These are phyloP conservation scores for Exophiala calicioides DNA, from an alignment of 2,329 filamentous ascomycete genomes.

Conservation along the genomic window DNA sequence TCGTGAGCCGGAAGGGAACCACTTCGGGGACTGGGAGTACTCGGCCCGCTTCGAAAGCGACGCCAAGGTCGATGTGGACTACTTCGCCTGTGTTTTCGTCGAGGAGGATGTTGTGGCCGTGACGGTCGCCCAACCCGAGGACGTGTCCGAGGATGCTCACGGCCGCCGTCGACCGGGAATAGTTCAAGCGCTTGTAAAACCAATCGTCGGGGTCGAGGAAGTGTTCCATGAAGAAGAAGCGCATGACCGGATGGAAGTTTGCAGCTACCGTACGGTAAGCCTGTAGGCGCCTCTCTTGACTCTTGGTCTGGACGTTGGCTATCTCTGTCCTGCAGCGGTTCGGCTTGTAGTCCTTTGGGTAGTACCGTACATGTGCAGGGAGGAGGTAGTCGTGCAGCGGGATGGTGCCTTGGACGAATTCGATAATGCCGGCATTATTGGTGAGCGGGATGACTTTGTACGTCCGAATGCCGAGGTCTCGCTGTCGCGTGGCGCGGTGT, in stretches of 20 bases:
- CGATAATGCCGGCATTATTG: conserved; percentile 83
- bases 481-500: conserved; percentile 82
- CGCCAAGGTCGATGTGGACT: conserved; percentile 94
- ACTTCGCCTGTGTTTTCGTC: conserved; percentile 89
- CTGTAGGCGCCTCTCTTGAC: conserved; percentile 69
- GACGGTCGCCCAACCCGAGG: conserved; percentile 87
- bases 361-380: conserved; percentile 84
- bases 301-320: conserved; percentile 67
- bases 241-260: conserved; percentile 87
- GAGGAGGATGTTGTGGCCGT: conserved; percentile 94
- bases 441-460: conserved; percentile 96
- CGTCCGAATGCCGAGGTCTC: conserved; percentile 85
- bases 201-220: conserved; percentile 94
- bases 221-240: conserved; percentile 94
- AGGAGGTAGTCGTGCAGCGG: conserved; percentile 90
- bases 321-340: conserved; percentile 79
- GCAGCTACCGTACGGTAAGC: conserved; percentile 77
- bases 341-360: conserved; percentile 78
- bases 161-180: conserved; percentile 88
- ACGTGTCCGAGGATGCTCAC: conserved; percentile 95
- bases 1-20: conserved; percentile 90
- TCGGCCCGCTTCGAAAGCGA: conserved; percentile 94
- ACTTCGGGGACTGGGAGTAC: conserved; percentile 94
- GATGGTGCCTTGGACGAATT: conserved; percentile 93
- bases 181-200: conserved; percentile 86